These are phyloP conservation scores for cucumber (Cucumis sativus) DNA, from an alignment of 306 rosid genomes.

Conservation along the genomic window DNA sequence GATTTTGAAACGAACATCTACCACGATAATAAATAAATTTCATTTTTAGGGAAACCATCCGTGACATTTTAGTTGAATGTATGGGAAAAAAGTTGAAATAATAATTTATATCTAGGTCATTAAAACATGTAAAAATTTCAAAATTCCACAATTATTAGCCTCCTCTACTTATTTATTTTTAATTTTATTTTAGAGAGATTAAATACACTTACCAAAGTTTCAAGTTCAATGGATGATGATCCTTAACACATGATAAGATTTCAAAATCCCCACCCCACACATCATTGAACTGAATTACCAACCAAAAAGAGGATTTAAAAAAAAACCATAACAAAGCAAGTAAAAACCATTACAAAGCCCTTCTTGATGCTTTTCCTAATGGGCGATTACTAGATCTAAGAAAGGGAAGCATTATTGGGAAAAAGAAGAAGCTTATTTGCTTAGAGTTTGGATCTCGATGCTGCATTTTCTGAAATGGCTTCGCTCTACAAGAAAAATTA, in stretches of 20 bases:
- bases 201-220: background rate
- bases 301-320: background rate
- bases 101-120: too few relatives aligned
- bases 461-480: conserved; percentile 33
- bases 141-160: background rate
- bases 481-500: conserved; percentile 47
- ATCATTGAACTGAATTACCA: background rate
- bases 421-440: background rate
- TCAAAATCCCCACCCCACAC: background rate
- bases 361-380: background rate
- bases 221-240: background rate
- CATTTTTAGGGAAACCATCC: too few relatives aligned
- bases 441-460: conserved; percentile 45
- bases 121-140: too few relatives aligned
- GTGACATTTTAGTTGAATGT: too few relatives aligned
- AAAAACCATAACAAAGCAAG: background rate
- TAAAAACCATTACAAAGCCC: background rate
- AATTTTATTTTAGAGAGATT: background rate
- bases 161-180: background rate
- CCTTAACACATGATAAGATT: background rate
- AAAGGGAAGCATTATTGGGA: background rate
- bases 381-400: background rate
- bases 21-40: too few relatives aligned
- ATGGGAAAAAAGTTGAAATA: too few relatives aligned
- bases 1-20: too few relatives aligned